Evolutionary conservation across 2,329 filamentous ascomycete species (phyloP), one percentile per base, ranked within the genome.

Genomic region (Spiromastix sp.): DNA sequence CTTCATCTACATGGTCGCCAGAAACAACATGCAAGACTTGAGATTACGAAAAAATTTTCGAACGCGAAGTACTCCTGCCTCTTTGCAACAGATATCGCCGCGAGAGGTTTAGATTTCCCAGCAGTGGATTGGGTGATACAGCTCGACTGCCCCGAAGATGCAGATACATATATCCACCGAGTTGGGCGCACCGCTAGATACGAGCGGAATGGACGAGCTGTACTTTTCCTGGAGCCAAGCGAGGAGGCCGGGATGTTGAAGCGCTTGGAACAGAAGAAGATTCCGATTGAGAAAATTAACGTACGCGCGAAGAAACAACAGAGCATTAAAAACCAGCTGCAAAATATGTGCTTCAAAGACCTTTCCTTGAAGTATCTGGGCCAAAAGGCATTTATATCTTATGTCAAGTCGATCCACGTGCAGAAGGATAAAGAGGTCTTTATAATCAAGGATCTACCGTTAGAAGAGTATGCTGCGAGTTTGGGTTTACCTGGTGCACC

Each of bases 61-160:
- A 69, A 78, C 1, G 76, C 87, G 1, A 85, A 91, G 51, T 71
- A 84, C 38, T 81, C 85, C 1, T 95, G 91, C 53, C 70, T 98
- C 0, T 94, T 98, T 55, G 85, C 91, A 1, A 98, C 91, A 0
- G 91, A 98, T 54, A 85, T 98, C 4, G 86, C 93, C 3, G 91
- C 91, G 0, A 75, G 91, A 57, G 91, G 91, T 44, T 73, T 98
- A 9, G 91, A 98, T 57, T 96, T 98, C 54, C 91, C 91, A 0
- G 81, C 86, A 3, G 91, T 98, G 0, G 91, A 98, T 57, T 98
- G 91, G 82, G 91, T 98, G 4, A 85, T 98, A n/a, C 91, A 98
- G 55, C 72, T 85, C n/a, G 91, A 98, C 57, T 93, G 85, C 46
- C 91, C 91, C 0, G 91, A 98, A 58, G 89, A 98, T 56, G 82